Conservation (phyloP, 2,329 filamentous ascomycete genomes). For the Aureobasidium subglaciale region DNA sequence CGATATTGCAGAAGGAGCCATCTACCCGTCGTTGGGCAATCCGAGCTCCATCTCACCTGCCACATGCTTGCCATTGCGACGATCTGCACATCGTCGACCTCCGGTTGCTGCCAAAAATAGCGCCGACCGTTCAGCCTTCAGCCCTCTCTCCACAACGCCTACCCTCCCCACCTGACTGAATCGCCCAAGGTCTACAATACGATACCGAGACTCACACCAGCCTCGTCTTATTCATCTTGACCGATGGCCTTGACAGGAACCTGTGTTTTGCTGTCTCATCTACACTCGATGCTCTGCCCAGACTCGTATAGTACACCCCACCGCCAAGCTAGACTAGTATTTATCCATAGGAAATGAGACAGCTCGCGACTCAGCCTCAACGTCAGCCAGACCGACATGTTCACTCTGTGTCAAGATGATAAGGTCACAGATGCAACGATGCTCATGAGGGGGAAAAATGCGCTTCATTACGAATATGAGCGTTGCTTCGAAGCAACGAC, state of each 20-base stretch:
- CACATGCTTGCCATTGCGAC: background rate
- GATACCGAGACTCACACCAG: background rate
- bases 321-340: background rate
- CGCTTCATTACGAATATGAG: background rate
- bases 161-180: background rate
- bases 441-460: background rate
- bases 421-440: background rate
- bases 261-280: background rate
- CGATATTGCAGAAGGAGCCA: background rate
- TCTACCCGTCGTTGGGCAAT: background rate
- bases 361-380: background rate
- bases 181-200: no score
- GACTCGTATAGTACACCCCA: background rate
- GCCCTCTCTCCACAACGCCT: background rate
- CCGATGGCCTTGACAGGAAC: background rate
- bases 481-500: background rate
- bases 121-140: background rate
- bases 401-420: background rate
- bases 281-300: background rate
- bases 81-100: background rate
- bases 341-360: background rate
- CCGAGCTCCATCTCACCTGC: conserved; percentile 1
- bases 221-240: background rate
- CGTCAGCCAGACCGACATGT: background rate
- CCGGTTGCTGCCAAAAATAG: background rate